Base-by-base conservation (phyloP, 805 yeast species). In the Saccharomycopsis babjevae region DNA sequence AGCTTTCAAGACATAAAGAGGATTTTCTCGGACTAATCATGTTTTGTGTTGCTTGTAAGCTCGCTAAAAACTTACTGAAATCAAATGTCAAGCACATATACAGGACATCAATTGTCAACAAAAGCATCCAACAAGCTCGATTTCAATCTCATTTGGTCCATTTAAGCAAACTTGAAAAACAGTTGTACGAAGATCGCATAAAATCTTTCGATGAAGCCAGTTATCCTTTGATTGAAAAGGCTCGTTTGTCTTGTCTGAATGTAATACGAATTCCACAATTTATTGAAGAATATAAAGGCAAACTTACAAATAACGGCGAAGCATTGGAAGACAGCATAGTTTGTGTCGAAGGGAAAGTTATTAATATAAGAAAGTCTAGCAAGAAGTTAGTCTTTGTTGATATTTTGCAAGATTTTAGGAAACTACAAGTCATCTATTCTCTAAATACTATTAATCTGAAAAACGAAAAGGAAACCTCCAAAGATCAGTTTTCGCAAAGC, bases 371-470 rank as follows among this genome's bases (percentile, higher is more conserved):
- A 43, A 78, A 76, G 58, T 77, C 91, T 0, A 90, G 96, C 0
- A 84, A 80, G 66, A 86, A 85, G 0, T 78, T 89, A 73, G 72
- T 80, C 50, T 89, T 89, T 67, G 67, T 89, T 28, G 97, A 89
- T 68, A 50, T 89, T 1, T 67, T 75, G 0, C 93, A 87, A 66
- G 93, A 88, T 67, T 77, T 72, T 43, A 57, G 63, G 0, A 77
- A 76, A 65, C 71, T 89, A 1, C 97, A 89, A 69, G 66, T 88
- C 0, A 83, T 86, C 66, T 80, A 20, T 25, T 61, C 58, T 15
- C 57, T 39, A n/a, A 60, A 58, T 52, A 61, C 65, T 18, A 60
- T 63, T 30, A 56, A 43, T 46, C 56, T 60, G 22, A 39, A 40
- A 30, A 56, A 56, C n/a, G 34, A 34, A 18, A 38, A 13, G 13